phyloP scores from a whole-genome alignment of 2,329 filamentous ascomycete species.

The Chalara sp. region DNA sequence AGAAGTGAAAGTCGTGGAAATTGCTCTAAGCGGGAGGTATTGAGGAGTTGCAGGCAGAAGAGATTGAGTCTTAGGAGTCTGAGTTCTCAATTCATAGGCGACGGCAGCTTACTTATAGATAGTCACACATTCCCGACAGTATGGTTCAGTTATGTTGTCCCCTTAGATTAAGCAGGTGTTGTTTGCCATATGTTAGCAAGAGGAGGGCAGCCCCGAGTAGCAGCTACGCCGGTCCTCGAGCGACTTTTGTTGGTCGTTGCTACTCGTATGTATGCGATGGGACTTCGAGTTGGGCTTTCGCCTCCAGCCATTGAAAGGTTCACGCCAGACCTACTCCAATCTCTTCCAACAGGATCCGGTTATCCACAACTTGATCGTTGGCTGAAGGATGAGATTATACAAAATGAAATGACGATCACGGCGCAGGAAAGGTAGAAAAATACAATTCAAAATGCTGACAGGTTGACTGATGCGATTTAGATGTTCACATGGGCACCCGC shows the following conservation, averaged over 20 bases:
- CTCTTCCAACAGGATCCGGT: background rate
- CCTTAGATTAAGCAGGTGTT: slow-evolving; percentile 8
- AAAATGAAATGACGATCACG: slow-evolving; percentile 13
- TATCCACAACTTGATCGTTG: background rate
- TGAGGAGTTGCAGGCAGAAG: background rate
- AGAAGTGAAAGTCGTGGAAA: background rate
- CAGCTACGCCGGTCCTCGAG: slow-evolving; percentile 15
- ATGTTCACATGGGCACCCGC: no score
- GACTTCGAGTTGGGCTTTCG: slow-evolving; percentile 14
- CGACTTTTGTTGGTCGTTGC: slow-evolving; percentile 21
- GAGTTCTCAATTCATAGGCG: slow-evolving; percentile 7
- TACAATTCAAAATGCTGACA: no score
- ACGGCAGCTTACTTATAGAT: slow-evolving; percentile 24
- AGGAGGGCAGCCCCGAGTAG: slow-evolving; percentile 12
- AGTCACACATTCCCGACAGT: slow-evolving; percentile 25
- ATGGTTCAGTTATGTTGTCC: slow-evolving; percentile 14
- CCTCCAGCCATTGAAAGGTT: slow-evolving; percentile 15
- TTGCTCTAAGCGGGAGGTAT: background rate
- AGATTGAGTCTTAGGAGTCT: background rate
- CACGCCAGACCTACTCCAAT: slow-evolving; percentile 15
- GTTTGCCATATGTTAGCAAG: slow-evolving; percentile 22
- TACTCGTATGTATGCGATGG: slow-evolving; percentile 17
- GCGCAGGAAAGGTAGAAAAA: slow-evolving; percentile 11
- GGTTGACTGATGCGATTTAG: no score
- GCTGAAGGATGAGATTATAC: slow-evolving; percentile 4